phyloP scores from a whole-genome alignment of 2,329 filamentous ascomycete species.

The Aspergillus pseudoglaucus region DNA sequence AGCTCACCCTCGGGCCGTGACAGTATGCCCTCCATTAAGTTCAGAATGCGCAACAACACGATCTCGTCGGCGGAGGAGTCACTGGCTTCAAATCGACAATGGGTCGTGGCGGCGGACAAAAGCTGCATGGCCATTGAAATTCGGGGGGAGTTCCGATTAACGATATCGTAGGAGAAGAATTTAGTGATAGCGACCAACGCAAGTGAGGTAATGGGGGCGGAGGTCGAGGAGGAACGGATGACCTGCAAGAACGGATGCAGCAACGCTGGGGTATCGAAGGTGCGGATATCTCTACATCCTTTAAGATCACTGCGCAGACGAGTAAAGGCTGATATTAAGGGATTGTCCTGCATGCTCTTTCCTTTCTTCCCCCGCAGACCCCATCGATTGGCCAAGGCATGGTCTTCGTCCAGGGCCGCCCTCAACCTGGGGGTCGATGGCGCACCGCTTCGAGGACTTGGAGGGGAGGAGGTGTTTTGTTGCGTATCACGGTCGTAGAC shows the following conservation, averaged over 20 bases:
- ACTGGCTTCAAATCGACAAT: conserved; percentile 95
- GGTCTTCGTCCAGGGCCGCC: conserved; percentile 33
- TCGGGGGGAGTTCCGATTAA: conserved; percentile 75
- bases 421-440: conserved; percentile 14
- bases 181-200: conserved; percentile 91
- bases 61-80: conserved; percentile 94
- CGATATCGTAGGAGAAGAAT: conserved; percentile 91
- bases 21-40: conserved; percentile 98
- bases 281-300: conserved; percentile 79
- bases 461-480: conserved; percentile 22
- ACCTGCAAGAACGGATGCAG: conserved; percentile 94
- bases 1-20: conserved; percentile 87
- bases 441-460: conserved; percentile 24
- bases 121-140: conserved; percentile 90
- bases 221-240: conserved; percentile 91
- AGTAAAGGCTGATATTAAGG: conserved; percentile 89
- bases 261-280: conserved; percentile 82
- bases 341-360: conserved; percentile 95
- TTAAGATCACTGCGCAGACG: conserved; percentile 82
- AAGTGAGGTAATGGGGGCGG: conserved; percentile 90
- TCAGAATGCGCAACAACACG: conserved; percentile 85
- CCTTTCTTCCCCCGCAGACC: conserved; percentile 90
- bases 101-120: conserved; percentile 87
- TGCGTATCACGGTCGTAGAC: conserved; percentile 36
- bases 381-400: conserved; percentile 71